Evolutionary conservation across 208 protist genomes (phyloP), one percentile per base, ranked within the genome.

Genomic region (Leishmania guyanensis): DNA sequence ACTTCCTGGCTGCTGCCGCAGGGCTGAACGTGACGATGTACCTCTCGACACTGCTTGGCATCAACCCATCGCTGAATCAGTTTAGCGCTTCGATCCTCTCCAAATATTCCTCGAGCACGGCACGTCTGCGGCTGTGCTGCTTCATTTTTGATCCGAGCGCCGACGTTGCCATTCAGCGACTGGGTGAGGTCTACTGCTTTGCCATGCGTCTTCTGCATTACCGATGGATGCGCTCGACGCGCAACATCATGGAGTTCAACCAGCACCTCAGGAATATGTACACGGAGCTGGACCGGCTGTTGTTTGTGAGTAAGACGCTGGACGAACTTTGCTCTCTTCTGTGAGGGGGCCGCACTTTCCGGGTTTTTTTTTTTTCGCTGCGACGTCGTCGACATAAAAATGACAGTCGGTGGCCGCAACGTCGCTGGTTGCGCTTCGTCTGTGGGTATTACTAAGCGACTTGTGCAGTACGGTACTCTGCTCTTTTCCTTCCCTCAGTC

Each of bases 1-100:
- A 93, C 64, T 96, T 91, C 77, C 81, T 95, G 39, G 72, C 88
- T 43, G 92, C 89, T 0, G 88, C 93, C 16, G 86, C 90, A 6
- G 90, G 94, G 4, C 88, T 98, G 43, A 98, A 97, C 79, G 78
- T 98, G 17, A 92, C 91, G 5, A 87, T 96, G 92, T 81, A 86
- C 8, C 83, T 96, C 3, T 81, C 94, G 56, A 86, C 88, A 36
- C 75, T 95, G 46, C 77, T 96, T 26, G 78, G 80, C 43, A 56
- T 94, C 48, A 83, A 65, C 72, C 12, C 65, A 4, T 75, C 68
- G 4, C 43, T 72, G 39, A 91, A 92, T 54, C 77, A 88, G 75
- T 74, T 93, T 53, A 84, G 77, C 68, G 65, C 84, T 60, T 68
- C 92, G 60, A 76, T 84, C 46, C 76, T 74, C 66, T 75, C 82